Evolutionary conservation across 768 basidiomycete species (phyloP).

Genomic region (Termitomyces bulborhizus): DNA sequence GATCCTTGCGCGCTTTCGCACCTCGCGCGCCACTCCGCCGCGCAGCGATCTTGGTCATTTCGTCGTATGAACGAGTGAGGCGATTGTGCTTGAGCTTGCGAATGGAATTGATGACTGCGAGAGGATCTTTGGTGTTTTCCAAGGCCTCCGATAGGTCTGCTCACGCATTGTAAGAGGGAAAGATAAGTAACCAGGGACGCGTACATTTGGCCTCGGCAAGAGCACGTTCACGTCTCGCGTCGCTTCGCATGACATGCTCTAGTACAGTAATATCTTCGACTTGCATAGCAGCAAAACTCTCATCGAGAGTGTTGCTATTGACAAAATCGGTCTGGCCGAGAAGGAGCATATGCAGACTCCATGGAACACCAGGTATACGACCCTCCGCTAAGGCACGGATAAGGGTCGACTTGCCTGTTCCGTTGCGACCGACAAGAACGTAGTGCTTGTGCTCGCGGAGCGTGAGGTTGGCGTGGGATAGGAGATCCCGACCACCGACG

Average conservation of each 20-base stretch:
- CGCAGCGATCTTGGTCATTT: constrained; percentile 40
- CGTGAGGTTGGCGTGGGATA: constrained; percentile 45
- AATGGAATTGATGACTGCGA: constrained; percentile 16
- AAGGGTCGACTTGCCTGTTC: constrained; percentile 45
- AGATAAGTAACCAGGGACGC: constrained; percentile 10
- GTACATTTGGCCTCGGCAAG: constrained; percentile 22
- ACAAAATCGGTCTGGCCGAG: constrained; percentile 33
- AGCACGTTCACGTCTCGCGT: constrained; percentile 27
- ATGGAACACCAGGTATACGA: constrained; percentile 41
- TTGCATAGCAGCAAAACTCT: constrained; percentile 10
- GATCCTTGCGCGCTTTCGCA: constrained; percentile 46
- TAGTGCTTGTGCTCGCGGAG: constrained; percentile 45
- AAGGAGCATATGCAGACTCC: constrained; percentile 35
- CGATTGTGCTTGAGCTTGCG: constrained; percentile 23
- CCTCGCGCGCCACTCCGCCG: constrained; percentile 53
- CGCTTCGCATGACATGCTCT: constrained; percentile 39
- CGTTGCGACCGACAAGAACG: constrained; percentile 52
- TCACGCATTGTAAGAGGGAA: background rate
- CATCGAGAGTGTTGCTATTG: constrained; percentile 15
- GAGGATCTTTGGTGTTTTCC: constrained; percentile 21
- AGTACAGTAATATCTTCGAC: constrained; percentile 19
- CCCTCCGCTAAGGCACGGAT: constrained; percentile 35
- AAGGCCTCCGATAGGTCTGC: constrained; percentile 16
- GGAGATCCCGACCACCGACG: constrained; percentile 44
- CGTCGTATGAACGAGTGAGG: constrained; percentile 22